Evolutionary conservation across 2,329 filamentous ascomycete genomes (phyloP).

Genomic region (Stachybotrys chartarum): DNA sequence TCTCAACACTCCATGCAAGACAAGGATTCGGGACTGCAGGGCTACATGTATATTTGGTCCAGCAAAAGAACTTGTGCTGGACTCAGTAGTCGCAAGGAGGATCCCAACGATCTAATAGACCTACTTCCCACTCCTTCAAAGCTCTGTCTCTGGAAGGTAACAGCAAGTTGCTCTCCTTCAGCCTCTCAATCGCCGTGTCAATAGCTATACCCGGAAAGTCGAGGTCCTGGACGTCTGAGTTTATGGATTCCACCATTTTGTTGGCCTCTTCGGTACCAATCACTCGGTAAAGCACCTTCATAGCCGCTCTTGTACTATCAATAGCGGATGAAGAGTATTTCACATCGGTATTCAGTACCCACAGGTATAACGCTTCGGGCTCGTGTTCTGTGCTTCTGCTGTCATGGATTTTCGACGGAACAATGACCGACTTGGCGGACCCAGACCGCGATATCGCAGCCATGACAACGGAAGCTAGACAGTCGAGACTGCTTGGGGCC

Average conservation of each 20-base stretch:
- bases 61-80: too few species aligned
- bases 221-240: slow-evolving; percentile 52
- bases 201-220: slow-evolving; percentile 46
- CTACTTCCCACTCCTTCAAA: slow-evolving; percentile 63
- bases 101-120: slow-evolving; percentile 44
- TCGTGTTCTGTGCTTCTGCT: slow-evolving; percentile 5
- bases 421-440: slow-evolving; percentile 48
- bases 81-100: not conserved
- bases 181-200: slow-evolving; percentile 28
- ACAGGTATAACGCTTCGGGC: slow-evolving; percentile 35
- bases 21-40: too few species aligned
- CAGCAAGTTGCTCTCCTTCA: slow-evolving; percentile 41
- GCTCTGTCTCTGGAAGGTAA: slow-evolving; percentile 48
- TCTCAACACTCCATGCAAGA: too few species aligned
- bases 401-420: slow-evolving; percentile 20
- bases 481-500: slow-evolving; percentile 37
- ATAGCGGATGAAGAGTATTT: slow-evolving; percentile 37
- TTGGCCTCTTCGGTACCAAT: slow-evolving; percentile 37
- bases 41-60: too few species aligned
- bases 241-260: slow-evolving; percentile 40
- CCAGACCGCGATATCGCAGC: slow-evolving; percentile 49
- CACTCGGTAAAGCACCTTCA: slow-evolving; percentile 46
- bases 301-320: slow-evolving; percentile 26
- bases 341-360: slow-evolving; percentile 51
- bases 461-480: slow-evolving; percentile 44